These are phyloP conservation scores for Aspergillus heteromorphus DNA, from an alignment of 495 filamentous ascomycete species.

Conservation along the genomic window DNA sequence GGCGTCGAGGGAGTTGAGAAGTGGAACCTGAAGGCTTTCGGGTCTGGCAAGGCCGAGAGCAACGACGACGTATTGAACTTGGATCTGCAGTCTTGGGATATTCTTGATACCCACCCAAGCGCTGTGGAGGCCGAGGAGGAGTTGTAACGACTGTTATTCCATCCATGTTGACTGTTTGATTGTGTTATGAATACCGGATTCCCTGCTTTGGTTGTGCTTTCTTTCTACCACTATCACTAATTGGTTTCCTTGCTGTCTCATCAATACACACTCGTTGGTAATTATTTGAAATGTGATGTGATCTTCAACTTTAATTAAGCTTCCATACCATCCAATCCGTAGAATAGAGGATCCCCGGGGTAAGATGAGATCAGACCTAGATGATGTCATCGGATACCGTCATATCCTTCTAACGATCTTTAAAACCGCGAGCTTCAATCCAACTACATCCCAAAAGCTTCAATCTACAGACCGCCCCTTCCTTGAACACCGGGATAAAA, in stretches of 20 bases:
- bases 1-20: constrained; percentile 35
- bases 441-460: not conserved
- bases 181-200: no score
- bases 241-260: not conserved
- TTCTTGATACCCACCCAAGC: not conserved
- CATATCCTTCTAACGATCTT: no score
- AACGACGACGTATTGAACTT: constrained; percentile 18
- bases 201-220: not conserved
- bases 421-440: no score
- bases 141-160: constrained; percentile 6
- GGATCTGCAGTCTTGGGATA: constrained; percentile 5
- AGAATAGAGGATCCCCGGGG: no score
- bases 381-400: no score
- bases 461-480: not conserved
- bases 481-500: no score
- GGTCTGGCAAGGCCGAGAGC: constrained; percentile 24
- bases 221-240: not conserved
- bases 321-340: no score
- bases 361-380: no score
- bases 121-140: constrained; percentile 2
- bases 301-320: no score
- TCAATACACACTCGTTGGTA: no score
- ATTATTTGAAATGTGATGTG: no score
- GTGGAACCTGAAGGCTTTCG: constrained; percentile 36
- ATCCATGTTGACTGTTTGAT: not conserved